Conservation (phyloP, 345 rosid species). For the Salix arbutifolia region DNA sequence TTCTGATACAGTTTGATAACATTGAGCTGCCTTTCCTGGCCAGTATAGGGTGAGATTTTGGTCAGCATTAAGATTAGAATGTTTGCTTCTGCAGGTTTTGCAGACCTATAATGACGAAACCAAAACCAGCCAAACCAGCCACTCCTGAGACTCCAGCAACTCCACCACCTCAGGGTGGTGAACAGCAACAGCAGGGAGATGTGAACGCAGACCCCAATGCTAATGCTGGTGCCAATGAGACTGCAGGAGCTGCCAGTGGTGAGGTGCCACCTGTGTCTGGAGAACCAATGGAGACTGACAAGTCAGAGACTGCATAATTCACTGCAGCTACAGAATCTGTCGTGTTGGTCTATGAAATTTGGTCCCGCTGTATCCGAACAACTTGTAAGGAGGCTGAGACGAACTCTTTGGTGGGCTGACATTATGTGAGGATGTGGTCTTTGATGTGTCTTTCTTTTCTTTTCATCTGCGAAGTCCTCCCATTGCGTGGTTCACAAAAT, state of each 20-base stretch:
- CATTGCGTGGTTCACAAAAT: slow-evolving; percentile 3
- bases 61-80: not conserved
- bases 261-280: slow-evolving; percentile 42
- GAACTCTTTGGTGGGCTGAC: slow-evolving; percentile 11
- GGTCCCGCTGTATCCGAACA: slow-evolving; percentile 22
- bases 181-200: slow-evolving; percentile 34
- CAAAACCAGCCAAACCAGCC: slow-evolving; percentile 66
- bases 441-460: not conserved
- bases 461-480: slow-evolving; percentile 19
- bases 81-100: slow-evolving; percentile 46
- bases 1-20: not conserved
- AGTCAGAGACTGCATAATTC: slow-evolving; percentile 40
- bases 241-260: slow-evolving; percentile 23
- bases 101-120: slow-evolving; percentile 87
- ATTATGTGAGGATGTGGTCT: not conserved
- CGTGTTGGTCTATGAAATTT: not conserved
- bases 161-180: slow-evolving; percentile 46
- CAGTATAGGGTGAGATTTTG: not conserved
- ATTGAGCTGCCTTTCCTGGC: not conserved
- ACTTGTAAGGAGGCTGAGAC: slow-evolving; percentile 9
- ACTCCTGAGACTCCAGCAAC: slow-evolving; percentile 55
- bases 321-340: not conserved
- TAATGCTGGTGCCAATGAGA: slow-evolving; percentile 14
- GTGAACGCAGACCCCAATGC: slow-evolving; percentile 12
- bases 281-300: slow-evolving; percentile 80